Conservation (phyloP, 371 early-diverging fungal species). For the Entomophthora muscae region DNA sequence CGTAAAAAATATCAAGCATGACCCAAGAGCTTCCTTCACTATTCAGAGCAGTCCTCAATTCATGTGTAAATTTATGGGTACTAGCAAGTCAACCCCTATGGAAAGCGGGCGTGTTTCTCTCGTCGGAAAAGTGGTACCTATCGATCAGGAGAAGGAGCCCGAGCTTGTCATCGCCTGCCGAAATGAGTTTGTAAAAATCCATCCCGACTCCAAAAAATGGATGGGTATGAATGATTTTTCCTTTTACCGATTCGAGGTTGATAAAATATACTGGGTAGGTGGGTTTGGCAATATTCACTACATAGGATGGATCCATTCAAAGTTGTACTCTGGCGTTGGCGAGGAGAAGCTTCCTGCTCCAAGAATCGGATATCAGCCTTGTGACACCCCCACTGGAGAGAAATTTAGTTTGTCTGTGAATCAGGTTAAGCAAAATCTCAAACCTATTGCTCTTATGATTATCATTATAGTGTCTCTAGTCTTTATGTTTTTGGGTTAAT, state of each 20-base stretch:
- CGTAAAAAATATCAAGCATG: conserved; percentile 13
- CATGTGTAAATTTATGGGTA: conserved; percentile 13
- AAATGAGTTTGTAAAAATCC: conserved; percentile 13
- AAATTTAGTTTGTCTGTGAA: no score
- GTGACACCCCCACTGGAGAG: no score
- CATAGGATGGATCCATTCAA: conserved; percentile 20
- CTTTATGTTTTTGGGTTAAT: no score
- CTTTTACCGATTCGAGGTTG: conserved; percentile 19
- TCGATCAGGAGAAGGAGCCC: conserved; percentile 15
- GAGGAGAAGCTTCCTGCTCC: no score
- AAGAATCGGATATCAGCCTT: no score
- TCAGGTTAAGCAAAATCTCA: no score
- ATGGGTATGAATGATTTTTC: conserved; percentile 18
- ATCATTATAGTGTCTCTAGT: no score
- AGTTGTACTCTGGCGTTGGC: conserved; percentile 13
- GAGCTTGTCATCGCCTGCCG: conserved; percentile 8
- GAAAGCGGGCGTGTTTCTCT: conserved; percentile 20
- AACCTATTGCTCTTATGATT: no score
- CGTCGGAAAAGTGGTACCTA: conserved; percentile 16
- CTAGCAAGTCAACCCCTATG: conserved; percentile 13
- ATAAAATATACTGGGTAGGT: conserved; percentile 20
- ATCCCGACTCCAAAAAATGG: conserved; percentile 21
- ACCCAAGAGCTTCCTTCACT: conserved; percentile 16
- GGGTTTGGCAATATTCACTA: conserved; percentile 26
- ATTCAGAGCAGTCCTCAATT: conserved; percentile 16